Evolutionary conservation across 108 stramenopile genomes (phyloP), one percentile per base, ranked within the genome.

Genomic region (Discostella stelligeroides): DNA sequence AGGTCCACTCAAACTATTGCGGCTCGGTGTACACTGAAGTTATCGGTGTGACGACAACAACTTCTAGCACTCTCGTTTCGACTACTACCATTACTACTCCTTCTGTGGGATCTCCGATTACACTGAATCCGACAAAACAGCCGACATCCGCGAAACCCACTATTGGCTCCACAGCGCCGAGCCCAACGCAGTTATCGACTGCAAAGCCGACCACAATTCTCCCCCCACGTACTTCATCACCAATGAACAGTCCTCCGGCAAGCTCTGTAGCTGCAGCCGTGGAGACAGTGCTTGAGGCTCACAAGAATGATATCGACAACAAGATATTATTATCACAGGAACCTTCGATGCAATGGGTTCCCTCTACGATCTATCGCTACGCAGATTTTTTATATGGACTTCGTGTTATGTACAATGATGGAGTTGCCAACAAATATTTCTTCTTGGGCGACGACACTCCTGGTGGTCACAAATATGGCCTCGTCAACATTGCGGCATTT

Each of bases 401-500:
- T 15, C 24, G 49, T 4, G 30, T 79, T 8, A 79, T 79, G 77
- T 38, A 40, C 42, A 28, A 63, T 38, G 64, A 73, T 12, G 77
- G 77, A 8, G 50, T 73, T 2, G 71, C 65, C 14, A 72, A 55
- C 3, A 73, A 65, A 14, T 58, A 21, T 20, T 74, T 73, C 46
- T 79, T 68, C 47, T 47, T 79, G 34, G 77, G 77, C 0, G 64
- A 79, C 40, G 58, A 45, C 6, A 60, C 30, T 13, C 15, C 37
- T 9, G 68, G 71, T 15, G 80, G 75, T 2, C 46, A 66, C 39
- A n/a, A 29, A 21, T 68, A 73, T 48, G 81, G 81, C 34, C 58
- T 85, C 11, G 77, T 74, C 5, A 83, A 80, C 54, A 54, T 83
- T 49, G 82, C 82, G 11, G 79, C 75, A 43, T 83, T 83, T 29